These are phyloP conservation scores for Leccinellum luteum DNA, from an alignment of 768 basidiomycete species.

Conservation along the genomic window DNA sequence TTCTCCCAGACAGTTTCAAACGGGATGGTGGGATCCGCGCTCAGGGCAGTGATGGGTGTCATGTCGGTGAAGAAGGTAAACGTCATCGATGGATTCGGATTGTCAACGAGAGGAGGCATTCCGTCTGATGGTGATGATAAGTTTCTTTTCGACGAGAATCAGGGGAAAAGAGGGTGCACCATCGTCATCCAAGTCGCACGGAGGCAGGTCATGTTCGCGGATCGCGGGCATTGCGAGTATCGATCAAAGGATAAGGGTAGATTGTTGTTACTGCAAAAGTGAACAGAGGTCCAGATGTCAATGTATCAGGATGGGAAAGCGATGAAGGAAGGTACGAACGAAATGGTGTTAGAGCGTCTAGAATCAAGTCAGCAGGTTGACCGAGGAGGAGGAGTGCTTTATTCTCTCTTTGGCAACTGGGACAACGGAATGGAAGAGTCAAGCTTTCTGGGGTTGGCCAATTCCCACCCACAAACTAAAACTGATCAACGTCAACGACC, in stretches of 20 bases:
- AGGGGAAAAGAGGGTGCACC: constrained; percentile 22
- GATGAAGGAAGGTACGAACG: constrained; percentile 14
- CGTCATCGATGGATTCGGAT: constrained; percentile 48
- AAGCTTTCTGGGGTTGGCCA: constrained; percentile 23
- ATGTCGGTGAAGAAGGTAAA: constrained; percentile 66
- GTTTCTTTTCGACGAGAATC: constrained; percentile 7
- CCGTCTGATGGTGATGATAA: constrained; percentile 33
- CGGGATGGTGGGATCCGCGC: constrained; percentile 32
- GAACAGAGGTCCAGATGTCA: constrained; percentile 4
- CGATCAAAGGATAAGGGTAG: neutral
- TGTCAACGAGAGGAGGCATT: constrained; percentile 54
- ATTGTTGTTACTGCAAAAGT: neutral
- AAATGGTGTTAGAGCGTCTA: constrained; percentile 29
- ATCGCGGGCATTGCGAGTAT: constrained; percentile 25
- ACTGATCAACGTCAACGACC: neutral
- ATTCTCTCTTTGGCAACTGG: constrained; percentile 36
- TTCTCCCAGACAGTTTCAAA: constrained; percentile 35
- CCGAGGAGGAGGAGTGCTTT: constrained; percentile 29
- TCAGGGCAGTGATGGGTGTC: constrained; percentile 50
- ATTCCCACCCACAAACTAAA: constrained; percentile 29
- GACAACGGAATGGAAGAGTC: constrained; percentile 30
- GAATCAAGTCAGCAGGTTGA: constrained; percentile 15
- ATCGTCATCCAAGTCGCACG: constrained; percentile 35
- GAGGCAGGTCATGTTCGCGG: constrained; percentile 25
- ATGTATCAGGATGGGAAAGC: constrained; percentile 8